Conservation (phyloP, 176 grass and related monocot species). For the Hsuehochloa calcarea region DNA sequence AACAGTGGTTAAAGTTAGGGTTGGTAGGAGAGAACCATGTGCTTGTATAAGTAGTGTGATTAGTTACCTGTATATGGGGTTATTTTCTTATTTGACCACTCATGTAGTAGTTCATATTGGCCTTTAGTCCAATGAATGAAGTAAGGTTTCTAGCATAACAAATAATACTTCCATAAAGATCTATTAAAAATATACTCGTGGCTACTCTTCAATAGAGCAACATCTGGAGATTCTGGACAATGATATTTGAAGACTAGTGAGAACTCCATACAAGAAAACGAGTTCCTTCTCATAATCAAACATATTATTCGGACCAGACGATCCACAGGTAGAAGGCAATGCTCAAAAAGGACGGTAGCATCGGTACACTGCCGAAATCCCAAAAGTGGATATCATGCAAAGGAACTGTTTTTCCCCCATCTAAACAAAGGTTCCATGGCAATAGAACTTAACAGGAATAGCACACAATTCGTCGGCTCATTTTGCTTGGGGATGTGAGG, state of each 20-base stretch:
- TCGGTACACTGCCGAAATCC: background rate
- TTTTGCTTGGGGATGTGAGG: conserved; percentile 53
- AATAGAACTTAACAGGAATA: conserved; percentile 2
- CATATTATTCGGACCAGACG: conserved; percentile 29
- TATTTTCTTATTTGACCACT: too few relatives aligned
- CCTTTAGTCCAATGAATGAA: too few relatives aligned
- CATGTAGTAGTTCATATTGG: too few relatives aligned
- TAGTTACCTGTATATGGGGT: too few relatives aligned
- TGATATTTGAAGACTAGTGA: background rate
- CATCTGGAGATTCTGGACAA: background rate
- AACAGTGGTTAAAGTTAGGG: too few relatives aligned
- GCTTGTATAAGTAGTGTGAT: too few relatives aligned
- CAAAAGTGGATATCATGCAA: background rate
- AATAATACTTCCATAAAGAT: background rate
- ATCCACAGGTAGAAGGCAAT: background rate
- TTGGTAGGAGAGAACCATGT: too few relatives aligned
- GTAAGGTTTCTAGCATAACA: too few relatives aligned
- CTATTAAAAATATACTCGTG: background rate
- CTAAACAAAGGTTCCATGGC: background rate
- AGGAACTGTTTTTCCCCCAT: background rate
- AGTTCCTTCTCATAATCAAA: conserved; percentile 21
- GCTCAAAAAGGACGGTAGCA: background rate
- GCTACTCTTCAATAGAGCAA: background rate
- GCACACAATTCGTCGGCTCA: background rate
- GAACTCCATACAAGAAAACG: conserved; percentile 13